These are phyloP conservation scores for Monosporascus sp. DNA, from an alignment of 2,329 filamentous ascomycete species.

Conservation along the genomic window DNA sequence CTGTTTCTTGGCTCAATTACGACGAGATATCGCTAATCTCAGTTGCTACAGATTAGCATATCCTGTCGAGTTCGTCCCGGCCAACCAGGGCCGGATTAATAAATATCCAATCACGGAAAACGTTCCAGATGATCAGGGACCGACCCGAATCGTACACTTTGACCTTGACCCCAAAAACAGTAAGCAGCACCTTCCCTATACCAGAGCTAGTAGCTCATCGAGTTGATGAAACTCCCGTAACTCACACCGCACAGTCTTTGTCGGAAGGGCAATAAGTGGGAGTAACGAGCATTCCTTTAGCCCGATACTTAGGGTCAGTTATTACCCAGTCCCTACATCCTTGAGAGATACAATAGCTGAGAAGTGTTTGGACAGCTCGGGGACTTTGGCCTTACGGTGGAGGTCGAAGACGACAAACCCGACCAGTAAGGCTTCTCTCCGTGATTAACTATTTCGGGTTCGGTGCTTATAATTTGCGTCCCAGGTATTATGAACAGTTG, in stretches of 20 bases:
- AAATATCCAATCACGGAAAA: conserved; percentile 4
- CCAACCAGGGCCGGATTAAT: background rate
- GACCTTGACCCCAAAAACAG: conserved; percentile 15
- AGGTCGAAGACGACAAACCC: background rate
- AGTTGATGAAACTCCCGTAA: too few species aligned
- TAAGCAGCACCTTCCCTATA: conserved; percentile 1
- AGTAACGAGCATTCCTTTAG: conserved; percentile 3
- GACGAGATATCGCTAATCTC: background rate
- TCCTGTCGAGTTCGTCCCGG: background rate
- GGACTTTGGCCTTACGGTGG: conserved; percentile 8
- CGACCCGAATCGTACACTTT: conserved; percentile 13
- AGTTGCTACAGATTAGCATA: conserved; percentile 4
- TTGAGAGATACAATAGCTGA: background rate
- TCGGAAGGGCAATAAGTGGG: conserved; percentile 1
- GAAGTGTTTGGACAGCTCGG: conserved; percentile 8
- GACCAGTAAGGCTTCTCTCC: conserved; percentile 1
- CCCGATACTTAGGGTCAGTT: conserved; percentile 12
- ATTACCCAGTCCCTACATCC: background rate
- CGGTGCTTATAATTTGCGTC: background rate
- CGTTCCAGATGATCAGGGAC: background rate
- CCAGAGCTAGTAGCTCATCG: background rate
- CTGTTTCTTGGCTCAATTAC: background rate
- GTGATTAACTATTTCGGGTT: too few species aligned
- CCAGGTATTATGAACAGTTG: conserved; percentile 11
- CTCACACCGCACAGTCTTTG: conserved; percentile 5